These are phyloP conservation scores for Quercus suber DNA, from an alignment of 306 rosid genomes.

Conservation along the genomic window DNA sequence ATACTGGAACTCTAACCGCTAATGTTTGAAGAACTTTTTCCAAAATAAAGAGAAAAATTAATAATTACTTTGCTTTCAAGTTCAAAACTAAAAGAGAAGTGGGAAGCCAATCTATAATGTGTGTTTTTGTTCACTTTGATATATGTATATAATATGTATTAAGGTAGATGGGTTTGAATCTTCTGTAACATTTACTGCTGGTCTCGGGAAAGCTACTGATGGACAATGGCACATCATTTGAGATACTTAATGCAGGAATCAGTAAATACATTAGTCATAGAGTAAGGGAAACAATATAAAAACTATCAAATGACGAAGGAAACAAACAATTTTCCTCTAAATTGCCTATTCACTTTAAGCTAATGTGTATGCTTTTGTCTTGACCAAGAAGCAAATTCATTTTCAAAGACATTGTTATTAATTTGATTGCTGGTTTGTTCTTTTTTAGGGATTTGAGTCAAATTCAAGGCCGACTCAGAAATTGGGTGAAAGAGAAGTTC, in stretches of 20 bases:
- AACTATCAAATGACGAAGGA: background rate
- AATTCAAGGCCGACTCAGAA: constrained; percentile 71
- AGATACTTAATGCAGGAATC: too few relatives aligned
- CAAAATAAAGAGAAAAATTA: background rate
- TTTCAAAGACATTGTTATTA: background rate
- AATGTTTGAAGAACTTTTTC: background rate
- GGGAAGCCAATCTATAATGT: background rate
- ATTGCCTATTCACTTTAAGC: too few relatives aligned
- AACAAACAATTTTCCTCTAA: background rate
- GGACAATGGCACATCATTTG: too few relatives aligned
- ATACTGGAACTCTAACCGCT: background rate
- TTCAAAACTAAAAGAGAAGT: background rate
- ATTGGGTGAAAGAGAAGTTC: constrained; percentile 35
- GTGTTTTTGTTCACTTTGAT: background rate
- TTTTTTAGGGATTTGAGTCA: constrained; percentile 42
- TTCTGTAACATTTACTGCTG: too few relatives aligned
- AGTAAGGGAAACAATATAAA: background rate
- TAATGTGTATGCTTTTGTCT: too few relatives aligned
- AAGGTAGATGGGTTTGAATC: too few relatives aligned
- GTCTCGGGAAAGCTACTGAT: too few relatives aligned
- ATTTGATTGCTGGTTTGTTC: background rate
- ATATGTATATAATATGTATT: too few relatives aligned
- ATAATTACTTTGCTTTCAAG: background rate
- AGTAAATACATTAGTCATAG: too few relatives aligned
- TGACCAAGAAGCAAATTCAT: background rate